Percentiles rank a stretch among this genome's conserved stretches.
Conservation (phyloP, 768 basidiomycete genomes). For the Leccinum olivaceopallidum region DNA sequence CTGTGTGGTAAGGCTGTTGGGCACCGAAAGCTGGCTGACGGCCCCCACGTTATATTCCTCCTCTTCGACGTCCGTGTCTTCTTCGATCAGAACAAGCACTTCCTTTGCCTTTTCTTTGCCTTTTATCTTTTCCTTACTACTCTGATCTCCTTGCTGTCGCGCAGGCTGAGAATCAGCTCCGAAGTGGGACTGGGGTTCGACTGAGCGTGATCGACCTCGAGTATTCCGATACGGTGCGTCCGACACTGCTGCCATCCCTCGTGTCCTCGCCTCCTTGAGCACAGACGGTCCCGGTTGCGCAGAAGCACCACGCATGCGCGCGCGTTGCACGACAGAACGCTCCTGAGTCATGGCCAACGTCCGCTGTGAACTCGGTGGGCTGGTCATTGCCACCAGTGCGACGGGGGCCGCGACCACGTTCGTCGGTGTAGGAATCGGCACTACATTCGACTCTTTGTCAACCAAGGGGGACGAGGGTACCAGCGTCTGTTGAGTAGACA, state of each 20-base stretch:
- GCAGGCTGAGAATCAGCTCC: not conserved
- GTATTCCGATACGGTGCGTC: constrained; percentile 21
- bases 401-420: not conserved
- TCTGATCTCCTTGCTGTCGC: not conserved
- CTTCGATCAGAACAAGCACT: constrained; percentile 8
- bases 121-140: constrained; percentile 9
- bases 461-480: constrained; percentile 19
- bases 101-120: not conserved
- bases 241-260: not conserved
- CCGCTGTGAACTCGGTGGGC: constrained; percentile 14
- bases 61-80: constrained; percentile 5
- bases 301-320: constrained; percentile 12
- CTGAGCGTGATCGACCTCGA: constrained; percentile 25
- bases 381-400: not conserved
- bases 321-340: constrained; percentile 1
- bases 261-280: not conserved
- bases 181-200: constrained; percentile 10
- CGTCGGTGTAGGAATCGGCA: not conserved
- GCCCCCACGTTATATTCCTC: not conserved
- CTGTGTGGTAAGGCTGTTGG: not conserved
- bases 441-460: not conserved
- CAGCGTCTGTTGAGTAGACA: constrained; percentile 29
- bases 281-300: constrained; percentile 16
- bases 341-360: constrained; percentile 7
- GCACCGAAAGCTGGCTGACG: not conserved